Percentiles rank a stretch among this genome's conserved stretches.
Evolutionary conservation across 257 asterid species (phyloP).

Genomic region (Paraleonurus japonicus): DNA sequence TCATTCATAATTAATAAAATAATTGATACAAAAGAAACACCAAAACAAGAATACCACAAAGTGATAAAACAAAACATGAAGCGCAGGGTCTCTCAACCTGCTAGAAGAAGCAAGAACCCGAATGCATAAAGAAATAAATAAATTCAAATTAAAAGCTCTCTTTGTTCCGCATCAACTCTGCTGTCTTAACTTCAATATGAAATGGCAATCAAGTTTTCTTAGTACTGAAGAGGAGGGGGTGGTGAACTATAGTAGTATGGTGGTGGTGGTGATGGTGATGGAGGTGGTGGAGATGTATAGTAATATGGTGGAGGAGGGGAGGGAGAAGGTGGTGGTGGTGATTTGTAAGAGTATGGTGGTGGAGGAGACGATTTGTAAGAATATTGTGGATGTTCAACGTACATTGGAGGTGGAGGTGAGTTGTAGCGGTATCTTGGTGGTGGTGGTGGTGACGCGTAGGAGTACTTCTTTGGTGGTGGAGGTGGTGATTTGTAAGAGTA

Average conservation of each 20-base stretch:
- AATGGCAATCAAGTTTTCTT: background rate
- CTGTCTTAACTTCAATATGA: background rate
- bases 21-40: background rate
- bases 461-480: background rate
- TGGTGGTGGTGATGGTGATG: background rate
- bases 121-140: background rate
- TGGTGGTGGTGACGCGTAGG: background rate
- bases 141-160: background rate
- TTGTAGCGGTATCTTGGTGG: background rate
- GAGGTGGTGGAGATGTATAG: conserved; percentile 1
- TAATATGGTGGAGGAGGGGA: background rate
- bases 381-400: background rate
- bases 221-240: background rate
- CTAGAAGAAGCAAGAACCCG: background rate
- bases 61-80: background rate
- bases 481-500: background rate
- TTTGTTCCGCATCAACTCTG: background rate
- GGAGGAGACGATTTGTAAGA: background rate
- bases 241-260: background rate
- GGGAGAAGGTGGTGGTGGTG: too few species aligned
- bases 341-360: too few species aligned
- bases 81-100: background rate
- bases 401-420: background rate
- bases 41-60: background rate
- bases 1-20: background rate